phyloP scores from a whole-genome alignment of 2,329 filamentous ascomycete species.

The Zasmidium angulare region DNA sequence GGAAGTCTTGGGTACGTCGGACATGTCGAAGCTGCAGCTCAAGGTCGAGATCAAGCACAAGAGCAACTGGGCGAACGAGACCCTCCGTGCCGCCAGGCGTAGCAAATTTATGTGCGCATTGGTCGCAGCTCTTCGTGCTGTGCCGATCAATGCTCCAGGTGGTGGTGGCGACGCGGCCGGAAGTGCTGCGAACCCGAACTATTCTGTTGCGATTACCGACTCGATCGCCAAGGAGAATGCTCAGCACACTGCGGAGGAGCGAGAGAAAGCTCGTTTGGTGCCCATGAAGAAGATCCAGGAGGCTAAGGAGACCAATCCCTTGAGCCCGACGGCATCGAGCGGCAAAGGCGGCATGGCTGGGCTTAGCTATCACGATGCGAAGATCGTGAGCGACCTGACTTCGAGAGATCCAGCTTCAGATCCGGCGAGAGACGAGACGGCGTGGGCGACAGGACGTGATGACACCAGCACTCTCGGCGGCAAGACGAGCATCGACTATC shows the following conservation, averaged over 20 bases:
- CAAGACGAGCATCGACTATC: slow-evolving; percentile 45
- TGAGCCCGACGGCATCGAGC: slow-evolving; percentile 16
- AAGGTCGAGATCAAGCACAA: slow-evolving; percentile 87
- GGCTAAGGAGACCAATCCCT: slow-evolving; percentile 19
- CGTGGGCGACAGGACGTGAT: slow-evolving; percentile 44
- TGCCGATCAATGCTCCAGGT: slow-evolving; percentile 81
- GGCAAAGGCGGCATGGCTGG: slow-evolving; percentile 20
- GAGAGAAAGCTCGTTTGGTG: slow-evolving; percentile 58
- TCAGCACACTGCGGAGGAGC: slow-evolving; percentile 56
- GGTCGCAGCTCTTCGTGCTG: slow-evolving; percentile 76
- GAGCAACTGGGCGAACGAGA: slow-evolving; percentile 65
- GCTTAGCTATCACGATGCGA: slow-evolving; percentile 27
- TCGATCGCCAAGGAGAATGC: slow-evolving; percentile 61
- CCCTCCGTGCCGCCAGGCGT: slow-evolving; percentile 73
- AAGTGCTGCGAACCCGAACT: slow-evolving; percentile 69
- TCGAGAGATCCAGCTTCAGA: slow-evolving; percentile 45
- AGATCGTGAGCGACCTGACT: slow-evolving; percentile 47
- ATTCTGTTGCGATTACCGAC: slow-evolving; percentile 75
- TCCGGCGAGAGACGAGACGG: slow-evolving; percentile 33
- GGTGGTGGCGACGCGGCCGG: slow-evolving; percentile 66
- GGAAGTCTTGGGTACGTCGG: slow-evolving; percentile 73
- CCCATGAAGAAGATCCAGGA: slow-evolving; percentile 44
- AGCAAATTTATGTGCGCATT: slow-evolving; percentile 98
- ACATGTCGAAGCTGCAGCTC: slow-evolving; percentile 84
- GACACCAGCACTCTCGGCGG: slow-evolving; percentile 37